Conservation (phyloP, 169 alveolate genomes). For the Pseudocohnilembus persalinus region DNA sequence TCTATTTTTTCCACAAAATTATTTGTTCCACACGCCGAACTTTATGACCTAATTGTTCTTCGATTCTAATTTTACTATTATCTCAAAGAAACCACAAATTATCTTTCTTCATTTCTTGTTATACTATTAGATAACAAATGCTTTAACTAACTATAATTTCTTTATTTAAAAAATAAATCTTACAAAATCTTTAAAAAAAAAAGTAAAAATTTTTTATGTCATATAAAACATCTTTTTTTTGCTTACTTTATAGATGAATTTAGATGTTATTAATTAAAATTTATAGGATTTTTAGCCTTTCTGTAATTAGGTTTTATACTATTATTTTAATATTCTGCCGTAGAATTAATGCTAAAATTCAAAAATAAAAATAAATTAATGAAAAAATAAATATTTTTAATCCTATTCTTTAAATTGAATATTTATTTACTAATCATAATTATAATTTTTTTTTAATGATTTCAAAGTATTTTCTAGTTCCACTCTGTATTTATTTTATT, state of each 20-base stretch:
- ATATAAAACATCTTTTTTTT: no score
- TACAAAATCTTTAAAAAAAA: no score
- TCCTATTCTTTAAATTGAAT: background rate
- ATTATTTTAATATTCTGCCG: no score
- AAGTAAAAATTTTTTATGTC: no score
- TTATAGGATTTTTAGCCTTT: background rate
- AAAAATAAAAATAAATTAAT: no score
- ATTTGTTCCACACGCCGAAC: background rate
- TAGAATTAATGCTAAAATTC: no score
- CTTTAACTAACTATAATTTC: background rate
- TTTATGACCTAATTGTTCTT: background rate
- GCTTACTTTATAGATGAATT: background rate
- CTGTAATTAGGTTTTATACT: background rate
- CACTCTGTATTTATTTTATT: background rate
- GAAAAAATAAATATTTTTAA: background rate
- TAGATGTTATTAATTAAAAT: background rate
- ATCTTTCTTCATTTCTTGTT: background rate
- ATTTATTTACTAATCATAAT: background rate
- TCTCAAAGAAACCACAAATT: background rate
- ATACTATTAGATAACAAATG: background rate
- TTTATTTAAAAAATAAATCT: no score
- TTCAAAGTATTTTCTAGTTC: background rate
- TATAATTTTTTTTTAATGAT: no score
- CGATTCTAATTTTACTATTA: no score
- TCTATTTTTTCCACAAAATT: background rate